A percentile compares a stretch with the other conserved stretches of the same genome.
These are phyloP conservation scores for Reticulascus tulasneorum DNA, from an alignment of 2,329 filamentous ascomycete genomes.

Conservation along the genomic window DNA sequence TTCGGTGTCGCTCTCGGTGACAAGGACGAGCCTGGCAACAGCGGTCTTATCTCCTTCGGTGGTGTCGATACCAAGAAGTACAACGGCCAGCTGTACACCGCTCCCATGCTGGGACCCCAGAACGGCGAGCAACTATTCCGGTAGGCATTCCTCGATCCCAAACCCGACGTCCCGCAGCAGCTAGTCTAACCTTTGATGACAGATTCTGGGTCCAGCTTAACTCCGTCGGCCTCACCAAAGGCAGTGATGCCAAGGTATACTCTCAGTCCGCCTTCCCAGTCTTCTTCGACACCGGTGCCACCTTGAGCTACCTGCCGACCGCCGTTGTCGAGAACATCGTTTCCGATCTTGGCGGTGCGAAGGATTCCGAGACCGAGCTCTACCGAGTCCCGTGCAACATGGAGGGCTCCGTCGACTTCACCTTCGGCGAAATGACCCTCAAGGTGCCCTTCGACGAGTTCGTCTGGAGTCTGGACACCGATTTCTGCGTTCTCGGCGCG, in stretches of 20 bases:
- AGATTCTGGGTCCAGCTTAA: conserved; percentile 41
- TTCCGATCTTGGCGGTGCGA: conserved; percentile 39
- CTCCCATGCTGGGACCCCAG: conserved; percentile 23
- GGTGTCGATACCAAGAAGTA: conserved; percentile 44
- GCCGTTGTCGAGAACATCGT: conserved; percentile 44
- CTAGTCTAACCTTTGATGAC: not conserved
- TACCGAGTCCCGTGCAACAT: conserved; percentile 46
- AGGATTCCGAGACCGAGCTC: conserved; percentile 35
- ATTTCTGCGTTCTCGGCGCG: conserved; percentile 42
- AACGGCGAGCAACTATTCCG: conserved; percentile 18
- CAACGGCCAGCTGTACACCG: conserved; percentile 27
- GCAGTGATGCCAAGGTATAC: conserved; percentile 19
- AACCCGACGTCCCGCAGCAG: not conserved
- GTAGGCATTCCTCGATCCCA: not conserved
- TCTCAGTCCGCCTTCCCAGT: conserved; percentile 35
- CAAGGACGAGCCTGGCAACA: conserved; percentile 18
- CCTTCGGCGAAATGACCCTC: conserved; percentile 41
- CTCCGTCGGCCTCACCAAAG: conserved; percentile 28
- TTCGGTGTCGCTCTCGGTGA: conserved; percentile 29
- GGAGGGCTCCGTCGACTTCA: conserved; percentile 41
- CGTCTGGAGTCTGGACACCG: conserved; percentile 32
- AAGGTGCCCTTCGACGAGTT: conserved; percentile 44
- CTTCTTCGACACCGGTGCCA: conserved; percentile 64
- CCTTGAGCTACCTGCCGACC: conserved; percentile 62
- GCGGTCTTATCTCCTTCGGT: conserved; percentile 36